A percentile compares a stretch with the other conserved stretches of the same genome.
phyloP scores from a whole-genome alignment of 164 flowering plant species.

The Vitis riparia region DNA sequence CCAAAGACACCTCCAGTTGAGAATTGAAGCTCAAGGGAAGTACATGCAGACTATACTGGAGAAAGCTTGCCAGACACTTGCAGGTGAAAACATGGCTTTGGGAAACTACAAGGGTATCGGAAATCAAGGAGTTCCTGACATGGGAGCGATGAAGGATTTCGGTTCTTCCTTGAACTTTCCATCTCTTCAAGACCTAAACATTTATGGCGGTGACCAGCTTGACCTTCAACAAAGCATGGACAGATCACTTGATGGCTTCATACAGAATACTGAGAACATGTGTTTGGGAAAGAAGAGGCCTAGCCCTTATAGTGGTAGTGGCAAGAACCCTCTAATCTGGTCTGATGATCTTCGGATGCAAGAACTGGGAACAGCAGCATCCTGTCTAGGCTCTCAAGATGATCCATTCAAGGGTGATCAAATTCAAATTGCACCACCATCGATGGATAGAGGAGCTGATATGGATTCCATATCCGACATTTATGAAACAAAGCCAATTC shows the following conservation, averaged over 20 bases:
- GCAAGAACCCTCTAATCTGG: slow-evolving; percentile 68
- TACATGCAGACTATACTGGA: slow-evolving; percentile 94
- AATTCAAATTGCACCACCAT: slow-evolving; percentile 38
- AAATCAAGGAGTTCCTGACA: slow-evolving; percentile 35
- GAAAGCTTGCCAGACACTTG: slow-evolving; percentile 92
- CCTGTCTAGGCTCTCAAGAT: slow-evolving; percentile 46
- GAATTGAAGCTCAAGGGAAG: slow-evolving; percentile 98
- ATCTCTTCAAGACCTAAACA: slow-evolving; percentile 78
- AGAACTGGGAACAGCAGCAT: slow-evolving; percentile 43
- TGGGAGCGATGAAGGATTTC: slow-evolving; percentile 49
- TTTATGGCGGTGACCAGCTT: slow-evolving; percentile 59
- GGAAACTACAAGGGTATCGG: slow-evolving; percentile 39
- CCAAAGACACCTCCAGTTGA: slow-evolving; percentile 85
- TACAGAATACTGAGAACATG: slow-evolving; percentile 27
- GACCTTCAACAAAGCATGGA: slow-evolving; percentile 51
- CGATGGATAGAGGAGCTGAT: slow-evolving; percentile 32
- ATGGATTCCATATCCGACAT: slow-evolving; percentile 51
- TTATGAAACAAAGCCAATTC: slow-evolving; percentile 59
- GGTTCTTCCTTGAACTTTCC: slow-evolving; percentile 57
- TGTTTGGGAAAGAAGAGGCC: slow-evolving; percentile 64
- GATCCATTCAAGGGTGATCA: slow-evolving; percentile 48
- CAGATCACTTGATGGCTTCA: slow-evolving; percentile 38
- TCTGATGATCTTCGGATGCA: slow-evolving; percentile 62
- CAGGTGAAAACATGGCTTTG: slow-evolving; percentile 55
- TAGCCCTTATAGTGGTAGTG: slow-evolving; percentile 33